Conservation (phyloP, 164 flowering plant genomes). For the Euptelea pleiosperma region DNA sequence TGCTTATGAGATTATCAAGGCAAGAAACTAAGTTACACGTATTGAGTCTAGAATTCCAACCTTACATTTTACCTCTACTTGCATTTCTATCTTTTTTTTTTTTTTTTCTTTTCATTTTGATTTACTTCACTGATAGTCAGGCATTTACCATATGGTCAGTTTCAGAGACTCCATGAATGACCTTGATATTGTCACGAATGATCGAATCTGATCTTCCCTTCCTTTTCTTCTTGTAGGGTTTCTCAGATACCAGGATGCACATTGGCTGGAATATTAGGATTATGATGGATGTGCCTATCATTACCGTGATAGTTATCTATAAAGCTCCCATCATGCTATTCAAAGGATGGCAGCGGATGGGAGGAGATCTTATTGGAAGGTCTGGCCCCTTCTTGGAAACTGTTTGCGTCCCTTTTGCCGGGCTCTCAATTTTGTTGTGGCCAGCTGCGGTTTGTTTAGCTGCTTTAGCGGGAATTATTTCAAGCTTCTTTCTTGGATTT, state of each 20-base stretch:
- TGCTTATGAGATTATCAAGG: no score
- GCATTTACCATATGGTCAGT: background rate
- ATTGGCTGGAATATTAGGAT: constrained; percentile 28
- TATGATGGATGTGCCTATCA: constrained; percentile 32
- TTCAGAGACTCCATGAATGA: background rate
- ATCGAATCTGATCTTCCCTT: background rate
- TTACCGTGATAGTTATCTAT: constrained; percentile 25
- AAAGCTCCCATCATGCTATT: constrained; percentile 33
- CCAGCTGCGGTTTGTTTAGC: constrained; percentile 27
- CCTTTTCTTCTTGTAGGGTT: constrained; percentile 21
- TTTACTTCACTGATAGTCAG: background rate
- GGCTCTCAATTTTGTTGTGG: constrained; percentile 35
- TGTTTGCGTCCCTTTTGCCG: constrained; percentile 40
- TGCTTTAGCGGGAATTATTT: constrained; percentile 18
- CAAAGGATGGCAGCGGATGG: constrained; percentile 35
- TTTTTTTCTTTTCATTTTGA: background rate
- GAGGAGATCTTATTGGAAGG: constrained; percentile 36
- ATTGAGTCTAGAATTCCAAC: no score
- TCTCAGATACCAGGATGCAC: constrained; percentile 34
- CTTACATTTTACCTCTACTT: no score
- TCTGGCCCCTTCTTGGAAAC: constrained; percentile 39
- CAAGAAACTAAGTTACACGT: no score
- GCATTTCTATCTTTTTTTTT: background rate
- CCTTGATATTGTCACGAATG: no score
- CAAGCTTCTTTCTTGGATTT: constrained; percentile 29